Percentiles rank a stretch among this genome's conserved stretches.
phyloP scores from a whole-genome alignment of 441 rosid genomes.

The Kokia cookei region DNA sequence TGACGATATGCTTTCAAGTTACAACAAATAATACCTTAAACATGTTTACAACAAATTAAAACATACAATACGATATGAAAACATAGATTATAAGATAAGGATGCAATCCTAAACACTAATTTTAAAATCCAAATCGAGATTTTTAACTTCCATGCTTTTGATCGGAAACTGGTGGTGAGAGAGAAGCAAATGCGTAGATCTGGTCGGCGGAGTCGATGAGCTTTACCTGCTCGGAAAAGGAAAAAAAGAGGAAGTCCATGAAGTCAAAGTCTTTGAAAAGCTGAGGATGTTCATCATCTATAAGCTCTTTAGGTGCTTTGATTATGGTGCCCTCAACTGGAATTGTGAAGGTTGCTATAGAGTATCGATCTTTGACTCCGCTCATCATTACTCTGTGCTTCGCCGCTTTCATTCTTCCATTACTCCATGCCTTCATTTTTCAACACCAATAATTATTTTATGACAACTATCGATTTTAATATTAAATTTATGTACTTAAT shows the following conservation, averaged over 20 bases:
- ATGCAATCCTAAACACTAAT: too few relatives aligned
- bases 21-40: too few relatives aligned
- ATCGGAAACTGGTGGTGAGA: not conserved
- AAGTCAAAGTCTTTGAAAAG: conserved; percentile 16
- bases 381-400: conserved; percentile 18
- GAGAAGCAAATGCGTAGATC: not conserved
- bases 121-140: too few relatives aligned
- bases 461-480: too few relatives aligned
- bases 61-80: too few relatives aligned
- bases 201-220: not conserved
- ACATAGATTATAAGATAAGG: too few relatives aligned
- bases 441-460: too few relatives aligned
- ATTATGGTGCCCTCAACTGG: conserved; percentile 14
- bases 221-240: not conserved
- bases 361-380: conserved; percentile 8
- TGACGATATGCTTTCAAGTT: too few relatives aligned
- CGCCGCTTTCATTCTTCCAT: conserved; percentile 20
- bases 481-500: too few relatives aligned
- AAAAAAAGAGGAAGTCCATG: conserved; percentile 5
- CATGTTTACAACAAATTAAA: too few relatives aligned
- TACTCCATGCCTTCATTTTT: conserved; percentile 17
- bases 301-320: conserved; percentile 7
- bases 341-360: conserved; percentile 6
- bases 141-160: not conserved
- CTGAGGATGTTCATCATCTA: conserved; percentile 12